Conservation (phyloP, 106 monocot genomes). For the Posidonia australis region DNA sequence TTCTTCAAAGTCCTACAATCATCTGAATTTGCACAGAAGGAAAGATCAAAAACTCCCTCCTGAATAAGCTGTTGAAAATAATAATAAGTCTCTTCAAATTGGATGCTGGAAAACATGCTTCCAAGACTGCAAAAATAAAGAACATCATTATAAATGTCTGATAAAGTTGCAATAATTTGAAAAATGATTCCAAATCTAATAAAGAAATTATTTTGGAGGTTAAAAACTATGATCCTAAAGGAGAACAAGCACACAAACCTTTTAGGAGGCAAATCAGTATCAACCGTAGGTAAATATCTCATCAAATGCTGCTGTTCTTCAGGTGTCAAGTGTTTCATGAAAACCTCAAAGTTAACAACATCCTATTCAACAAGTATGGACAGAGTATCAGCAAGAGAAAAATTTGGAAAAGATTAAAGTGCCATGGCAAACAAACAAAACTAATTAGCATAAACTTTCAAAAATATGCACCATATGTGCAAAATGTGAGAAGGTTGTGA, state of each 20-base stretch:
- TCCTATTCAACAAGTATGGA: conserved; percentile 43
- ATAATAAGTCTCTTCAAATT: conserved; percentile 45
- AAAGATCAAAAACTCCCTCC: conserved; percentile 49
- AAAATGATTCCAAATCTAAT: too few species aligned
- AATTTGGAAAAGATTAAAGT: too few species aligned
- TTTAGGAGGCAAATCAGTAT: conserved; percentile 39
- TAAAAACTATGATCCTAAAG: too few species aligned
- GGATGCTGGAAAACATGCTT: conserved; percentile 49
- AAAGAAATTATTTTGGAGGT: too few species aligned
- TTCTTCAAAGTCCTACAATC: conserved; percentile 38
- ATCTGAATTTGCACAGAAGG: conserved; percentile 22
- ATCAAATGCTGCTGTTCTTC: conserved; percentile 61
- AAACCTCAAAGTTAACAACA: conserved; percentile 44
- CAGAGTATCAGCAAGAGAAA: too few species aligned
- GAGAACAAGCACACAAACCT: too few species aligned
- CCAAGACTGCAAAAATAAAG: conserved; percentile 78
- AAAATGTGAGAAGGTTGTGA: too few species aligned
- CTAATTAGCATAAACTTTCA: too few species aligned
- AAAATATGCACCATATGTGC: too few species aligned
- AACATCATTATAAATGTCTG: too few species aligned
- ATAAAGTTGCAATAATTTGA: too few species aligned
- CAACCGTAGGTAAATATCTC: conserved; percentile 55
- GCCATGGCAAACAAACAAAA: too few species aligned
- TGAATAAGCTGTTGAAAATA: conserved; percentile 53
- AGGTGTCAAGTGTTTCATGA: conserved; percentile 37